These are phyloP conservation scores for Jimgerdemannia lactiflua DNA, from an alignment of 192 early-diverging fungal species.

Conservation along the genomic window DNA sequence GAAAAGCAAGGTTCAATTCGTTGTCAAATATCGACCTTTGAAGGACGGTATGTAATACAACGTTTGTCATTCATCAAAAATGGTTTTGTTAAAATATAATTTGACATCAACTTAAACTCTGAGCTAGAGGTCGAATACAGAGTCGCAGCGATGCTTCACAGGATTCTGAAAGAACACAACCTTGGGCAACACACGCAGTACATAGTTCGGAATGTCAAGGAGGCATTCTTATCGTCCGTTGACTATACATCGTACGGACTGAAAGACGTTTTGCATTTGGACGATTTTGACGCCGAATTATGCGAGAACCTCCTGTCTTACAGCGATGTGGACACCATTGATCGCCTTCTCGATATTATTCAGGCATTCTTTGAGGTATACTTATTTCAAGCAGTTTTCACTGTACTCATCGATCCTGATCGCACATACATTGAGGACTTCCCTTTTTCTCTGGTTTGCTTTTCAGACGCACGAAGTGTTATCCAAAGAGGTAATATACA, in stretches of 20 bases:
- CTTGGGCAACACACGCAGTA: conserved; percentile 46
- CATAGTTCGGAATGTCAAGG: conserved; percentile 40
- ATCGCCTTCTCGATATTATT: conserved; percentile 42
- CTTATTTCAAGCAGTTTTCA: no score
- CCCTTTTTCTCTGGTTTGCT: neutral
- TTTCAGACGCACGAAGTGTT: conserved; percentile 36
- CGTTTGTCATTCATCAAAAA: neutral
- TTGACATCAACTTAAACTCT: neutral
- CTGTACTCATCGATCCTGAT: no score
- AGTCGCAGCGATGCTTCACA: conserved; percentile 33
- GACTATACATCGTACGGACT: conserved; percentile 62
- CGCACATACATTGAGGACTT: no score
- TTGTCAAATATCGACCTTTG: conserved; percentile 45
- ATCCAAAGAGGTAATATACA: conserved; percentile 38
- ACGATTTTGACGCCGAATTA: conserved; percentile 43
- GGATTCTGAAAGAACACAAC: conserved; percentile 35
- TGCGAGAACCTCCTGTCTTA: conserved; percentile 45
- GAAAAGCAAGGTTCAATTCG: conserved; percentile 43
- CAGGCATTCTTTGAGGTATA: conserved; percentile 54
- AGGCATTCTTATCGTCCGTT: conserved; percentile 43
- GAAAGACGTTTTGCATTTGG: conserved; percentile 50
- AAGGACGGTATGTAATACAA: conserved; percentile 35
- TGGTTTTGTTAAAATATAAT: neutral
- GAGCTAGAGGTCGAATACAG: conserved; percentile 47
- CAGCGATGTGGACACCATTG: conserved; percentile 49